Percentiles rank a stretch among this genome's conserved stretches.
Conservation (phyloP, 177 flowering plant genomes). For the Telopea speciosissima region DNA sequence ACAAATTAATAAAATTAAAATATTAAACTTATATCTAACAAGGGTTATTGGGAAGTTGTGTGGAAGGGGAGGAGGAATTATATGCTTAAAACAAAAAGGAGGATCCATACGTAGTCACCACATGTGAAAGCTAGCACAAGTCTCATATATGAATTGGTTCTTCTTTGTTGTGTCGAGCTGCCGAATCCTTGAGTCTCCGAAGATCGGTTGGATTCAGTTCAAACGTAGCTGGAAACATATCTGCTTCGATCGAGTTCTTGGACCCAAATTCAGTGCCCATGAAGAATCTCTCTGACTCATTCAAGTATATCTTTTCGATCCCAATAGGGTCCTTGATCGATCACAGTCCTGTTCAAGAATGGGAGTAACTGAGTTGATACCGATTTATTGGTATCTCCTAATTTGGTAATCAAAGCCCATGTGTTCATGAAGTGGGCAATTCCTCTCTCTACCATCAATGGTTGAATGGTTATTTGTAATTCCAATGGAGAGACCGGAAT, state of each 20-base stretch:
- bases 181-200: not conserved
- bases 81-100: too few species aligned
- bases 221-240: slow-evolving; percentile 6
- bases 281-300: not conserved
- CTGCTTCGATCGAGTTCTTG: too few species aligned
- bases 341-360: slow-evolving; percentile 3
- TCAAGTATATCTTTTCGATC: not conserved
- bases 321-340: not conserved
- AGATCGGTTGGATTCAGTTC: not conserved
- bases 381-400: not conserved
- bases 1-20: too few species aligned
- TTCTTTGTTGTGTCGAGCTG: too few species aligned
- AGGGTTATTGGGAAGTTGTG: too few species aligned
- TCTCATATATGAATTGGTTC: not conserved
- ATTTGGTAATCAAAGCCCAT: slow-evolving; percentile 10
- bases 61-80: too few species aligned
- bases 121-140: not conserved
- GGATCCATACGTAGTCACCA: too few species aligned
- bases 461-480: slow-evolving; percentile 5
- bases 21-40: too few species aligned
- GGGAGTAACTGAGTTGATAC: not conserved
- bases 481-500: too few species aligned
- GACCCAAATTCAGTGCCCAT: not conserved
- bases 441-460: slow-evolving; percentile 11
- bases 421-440: slow-evolving; percentile 6